Evolutionary conservation across 176 grass and related monocot species (phyloP).

Genomic region (Coix lacrymajobi): DNA sequence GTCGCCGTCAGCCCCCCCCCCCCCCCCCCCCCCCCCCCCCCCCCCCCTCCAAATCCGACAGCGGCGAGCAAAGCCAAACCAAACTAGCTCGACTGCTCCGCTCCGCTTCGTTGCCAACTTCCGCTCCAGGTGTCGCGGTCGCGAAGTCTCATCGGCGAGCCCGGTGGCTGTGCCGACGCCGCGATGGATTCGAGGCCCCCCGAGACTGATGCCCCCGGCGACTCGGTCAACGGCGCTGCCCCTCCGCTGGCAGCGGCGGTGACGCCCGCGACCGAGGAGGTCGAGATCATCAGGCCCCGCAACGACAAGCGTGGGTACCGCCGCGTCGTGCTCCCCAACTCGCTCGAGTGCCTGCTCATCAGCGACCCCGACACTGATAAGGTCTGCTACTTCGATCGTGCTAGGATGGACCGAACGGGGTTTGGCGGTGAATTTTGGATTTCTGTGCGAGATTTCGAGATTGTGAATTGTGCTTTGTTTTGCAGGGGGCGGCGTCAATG

Average conservation of each 20-base stretch:
- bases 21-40: neutral
- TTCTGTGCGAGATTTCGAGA: neutral
- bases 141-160: neutral
- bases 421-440: neutral
- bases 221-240: neutral
- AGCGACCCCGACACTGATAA: conserved; percentile 97
- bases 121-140: neutral
- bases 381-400: conserved; percentile 30
- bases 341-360: conserved; percentile 74
- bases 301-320: conserved; percentile 86
- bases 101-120: neutral
- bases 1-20: neutral
- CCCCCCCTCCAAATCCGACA: neutral
- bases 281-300: conserved; percentile 70
- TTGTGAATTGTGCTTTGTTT: conserved; percentile 21
- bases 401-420: neutral
- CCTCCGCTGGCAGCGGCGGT: conserved; percentile 1
- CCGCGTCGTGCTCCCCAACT: conserved; percentile 81
- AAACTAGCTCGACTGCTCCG: neutral
- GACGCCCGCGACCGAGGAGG: conserved; percentile 17
- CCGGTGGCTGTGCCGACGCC: neutral
- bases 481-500: conserved; percentile 87
- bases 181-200: conserved; percentile 32
- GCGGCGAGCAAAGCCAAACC: conserved; percentile 7
- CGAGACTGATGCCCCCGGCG: conserved; percentile 2